A percentile compares a stretch with the other conserved stretches of the same genome.
Conservation (phyloP, 1,139 yeast species). For the Casaregolazyma lundiana region DNA sequence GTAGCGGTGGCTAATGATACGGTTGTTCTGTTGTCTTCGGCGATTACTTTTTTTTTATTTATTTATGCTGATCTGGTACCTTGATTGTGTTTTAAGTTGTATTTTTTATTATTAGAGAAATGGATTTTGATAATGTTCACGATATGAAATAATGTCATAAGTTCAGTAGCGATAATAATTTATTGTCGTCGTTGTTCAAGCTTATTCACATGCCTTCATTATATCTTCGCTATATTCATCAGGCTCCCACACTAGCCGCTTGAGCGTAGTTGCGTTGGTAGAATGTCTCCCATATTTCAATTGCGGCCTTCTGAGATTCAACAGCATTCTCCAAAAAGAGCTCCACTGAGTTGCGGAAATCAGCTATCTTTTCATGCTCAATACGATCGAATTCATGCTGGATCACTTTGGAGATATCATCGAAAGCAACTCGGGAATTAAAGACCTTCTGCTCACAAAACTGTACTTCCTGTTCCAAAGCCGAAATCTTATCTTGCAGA, state of each 20-base stretch:
- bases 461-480: conserved; percentile 53
- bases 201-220: background rate
- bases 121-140: too few relatives aligned
- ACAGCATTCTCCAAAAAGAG: conserved; percentile 85
- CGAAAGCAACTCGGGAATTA: conserved; percentile 56
- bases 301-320: conserved; percentile 90
- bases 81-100: too few relatives aligned
- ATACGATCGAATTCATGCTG: conserved; percentile 64
- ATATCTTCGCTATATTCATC: too few relatives aligned
- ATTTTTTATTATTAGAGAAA: too few relatives aligned
- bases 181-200: background rate
- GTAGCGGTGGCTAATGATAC: background rate
- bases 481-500: conserved; percentile 58
- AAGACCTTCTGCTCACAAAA: conserved; percentile 54
- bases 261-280: conserved; percentile 25
- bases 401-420: conserved; percentile 57
- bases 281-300: conserved; percentile 90
- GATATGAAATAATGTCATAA: background rate
- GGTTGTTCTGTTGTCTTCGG: background rate
- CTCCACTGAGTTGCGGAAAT: conserved; percentile 86
- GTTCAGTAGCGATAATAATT: background rate
- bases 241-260: background rate
- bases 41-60: too few relatives aligned
- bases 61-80: too few relatives aligned
- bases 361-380: conserved; percentile 73